phyloP scores from a whole-genome alignment of 2,329 filamentous ascomycete genomes.

The Penicillium sp. region DNA sequence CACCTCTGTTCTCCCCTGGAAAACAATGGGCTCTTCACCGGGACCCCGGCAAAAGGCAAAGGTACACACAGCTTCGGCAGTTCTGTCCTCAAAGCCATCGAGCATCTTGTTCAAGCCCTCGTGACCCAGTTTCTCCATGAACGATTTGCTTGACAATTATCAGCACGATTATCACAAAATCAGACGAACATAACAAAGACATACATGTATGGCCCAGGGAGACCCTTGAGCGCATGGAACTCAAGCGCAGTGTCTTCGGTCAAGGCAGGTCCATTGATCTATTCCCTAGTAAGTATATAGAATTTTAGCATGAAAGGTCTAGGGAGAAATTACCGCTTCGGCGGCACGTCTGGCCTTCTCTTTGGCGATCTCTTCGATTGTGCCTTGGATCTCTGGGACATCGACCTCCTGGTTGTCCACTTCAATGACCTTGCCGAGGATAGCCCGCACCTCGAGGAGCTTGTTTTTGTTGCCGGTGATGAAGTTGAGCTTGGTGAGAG shows the following conservation, averaged over 20 bases:
- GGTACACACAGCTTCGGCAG: constrained; percentile 89
- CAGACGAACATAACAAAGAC: constrained; percentile 28
- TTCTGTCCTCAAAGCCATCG: constrained; percentile 83
- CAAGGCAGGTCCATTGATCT: constrained; percentile 83
- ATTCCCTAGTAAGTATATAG: constrained; percentile 2
- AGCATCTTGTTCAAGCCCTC: constrained; percentile 86
- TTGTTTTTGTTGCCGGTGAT: constrained; percentile 97
- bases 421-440: constrained; percentile 70
- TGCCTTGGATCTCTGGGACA: constrained; percentile 85
- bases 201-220: constrained; percentile 95
- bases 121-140: constrained; percentile 78
- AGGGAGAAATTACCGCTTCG: constrained; percentile 57
- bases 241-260: constrained; percentile 95
- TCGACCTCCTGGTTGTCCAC: constrained; percentile 74
- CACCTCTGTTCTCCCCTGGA: constrained; percentile 85
- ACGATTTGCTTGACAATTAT: constrained; percentile 72
- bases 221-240: constrained; percentile 84
- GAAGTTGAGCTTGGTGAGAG: constrained; percentile 69
- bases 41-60: constrained; percentile 90
- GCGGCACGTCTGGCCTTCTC: constrained; percentile 86
- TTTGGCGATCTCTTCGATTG: constrained; percentile 82
- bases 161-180: neutral
- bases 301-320: neutral
- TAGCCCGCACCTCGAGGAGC: constrained; percentile 81
- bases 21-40: constrained; percentile 77